phyloP scores from a whole-genome alignment of 306 rosid species.

The Quercus variabilis region DNA sequence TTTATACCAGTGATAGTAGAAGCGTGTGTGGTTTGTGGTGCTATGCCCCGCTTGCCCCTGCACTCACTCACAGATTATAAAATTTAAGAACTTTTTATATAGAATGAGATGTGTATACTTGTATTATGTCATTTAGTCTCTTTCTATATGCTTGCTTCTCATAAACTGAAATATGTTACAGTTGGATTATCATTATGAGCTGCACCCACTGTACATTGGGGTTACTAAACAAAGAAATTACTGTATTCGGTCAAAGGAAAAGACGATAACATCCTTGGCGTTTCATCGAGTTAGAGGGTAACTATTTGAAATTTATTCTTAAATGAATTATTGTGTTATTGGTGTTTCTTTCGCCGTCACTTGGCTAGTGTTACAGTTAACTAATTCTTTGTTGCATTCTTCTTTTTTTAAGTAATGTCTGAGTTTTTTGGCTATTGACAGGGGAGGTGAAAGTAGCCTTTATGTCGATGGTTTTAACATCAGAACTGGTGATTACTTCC shows the following conservation, averaged over 20 bases:
- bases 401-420: not conserved
- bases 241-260: constrained; percentile 51
- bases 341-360: constrained; percentile 4
- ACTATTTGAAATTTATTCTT: constrained; percentile 6
- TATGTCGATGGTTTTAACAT: constrained; percentile 62
- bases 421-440: constrained; percentile 28
- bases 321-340: not conserved
- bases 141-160: constrained; percentile 1
- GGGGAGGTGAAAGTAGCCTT: constrained; percentile 66
- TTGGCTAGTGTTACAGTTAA: not conserved
- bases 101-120: constrained; percentile 6
- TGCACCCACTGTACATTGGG: constrained; percentile 63
- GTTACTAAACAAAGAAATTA: constrained; percentile 51
- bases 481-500: constrained; percentile 64
- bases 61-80: not conserved
- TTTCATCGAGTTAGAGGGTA: constrained; percentile 73
- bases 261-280: constrained; percentile 42
- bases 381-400: constrained; percentile 11
- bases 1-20: not conserved
- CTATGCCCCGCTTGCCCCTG: not conserved
- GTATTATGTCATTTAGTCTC: not conserved
- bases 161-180: constrained; percentile 32
- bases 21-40: not conserved
- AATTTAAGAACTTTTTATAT: not conserved
- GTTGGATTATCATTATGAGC: constrained; percentile 46